Conservation (phyloP, 108 stramenopile species). For the Schizochytrium sp. region DNA sequence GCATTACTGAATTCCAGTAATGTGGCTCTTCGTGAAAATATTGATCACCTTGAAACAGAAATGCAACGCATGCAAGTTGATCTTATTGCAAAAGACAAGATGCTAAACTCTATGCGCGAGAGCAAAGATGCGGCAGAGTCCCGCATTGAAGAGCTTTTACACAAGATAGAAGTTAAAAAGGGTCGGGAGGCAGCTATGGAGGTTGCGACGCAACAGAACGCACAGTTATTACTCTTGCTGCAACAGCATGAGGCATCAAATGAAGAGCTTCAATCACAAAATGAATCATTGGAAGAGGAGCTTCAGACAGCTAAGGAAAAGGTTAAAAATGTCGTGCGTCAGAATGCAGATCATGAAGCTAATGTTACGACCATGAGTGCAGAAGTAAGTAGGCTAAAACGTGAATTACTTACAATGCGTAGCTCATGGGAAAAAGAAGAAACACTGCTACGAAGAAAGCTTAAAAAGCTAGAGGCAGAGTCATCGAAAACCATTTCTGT, state of each 20-base stretch:
- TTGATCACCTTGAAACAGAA: conserved; percentile 44
- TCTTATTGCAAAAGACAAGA: background rate
- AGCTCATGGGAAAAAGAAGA: conserved; percentile 42
- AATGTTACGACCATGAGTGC: background rate
- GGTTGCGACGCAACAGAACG: conserved; percentile 47
- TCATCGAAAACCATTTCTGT: conserved; percentile 10
- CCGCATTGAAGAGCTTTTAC: background rate
- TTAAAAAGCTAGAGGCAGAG: conserved; percentile 38
- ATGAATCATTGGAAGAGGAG: conserved; percentile 9
- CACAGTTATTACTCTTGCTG: conserved; percentile 22
- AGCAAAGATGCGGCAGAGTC: background rate
- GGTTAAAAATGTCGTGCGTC: background rate
- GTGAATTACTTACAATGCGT: conserved; percentile 27
- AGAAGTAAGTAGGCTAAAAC: background rate
- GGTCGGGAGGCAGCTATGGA: conserved; percentile 51
- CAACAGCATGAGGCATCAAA: conserved; percentile 21
- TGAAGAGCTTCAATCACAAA: background rate
- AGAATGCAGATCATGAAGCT: background rate
- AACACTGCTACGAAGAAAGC: background rate
- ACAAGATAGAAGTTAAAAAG: conserved; percentile 22
- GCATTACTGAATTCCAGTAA: conserved; percentile 15
- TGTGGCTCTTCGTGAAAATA: conserved; percentile 1
- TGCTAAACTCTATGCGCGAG: background rate
- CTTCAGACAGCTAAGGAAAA: background rate
- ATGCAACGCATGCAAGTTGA: conserved; percentile 24